Base-by-base conservation (phyloP, 345 rosid species). In the Conringia planisiliqua region DNA sequence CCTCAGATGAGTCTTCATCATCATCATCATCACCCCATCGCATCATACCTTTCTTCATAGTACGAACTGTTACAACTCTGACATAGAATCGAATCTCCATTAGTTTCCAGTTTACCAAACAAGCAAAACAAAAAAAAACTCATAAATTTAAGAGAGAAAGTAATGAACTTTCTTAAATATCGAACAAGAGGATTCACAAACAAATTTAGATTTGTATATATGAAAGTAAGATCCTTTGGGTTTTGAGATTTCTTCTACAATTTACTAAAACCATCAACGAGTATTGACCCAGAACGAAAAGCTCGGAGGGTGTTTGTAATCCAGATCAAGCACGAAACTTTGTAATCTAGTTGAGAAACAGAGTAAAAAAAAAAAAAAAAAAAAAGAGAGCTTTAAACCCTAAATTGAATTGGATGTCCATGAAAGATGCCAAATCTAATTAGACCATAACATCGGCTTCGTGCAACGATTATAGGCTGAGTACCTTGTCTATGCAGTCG, bases 21-120 rank as follows among this genome's bases (percentile, higher is more conserved):
- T 68, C 68, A 59, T 51, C 57, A 50, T 68, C 74, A 70, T 64
- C 62, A 72, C 62, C 76, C 76, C 80, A 71, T 48, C 55, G 66
- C 80, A 77, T 63, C 72, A 14, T 27, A 63, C 80, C 24, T 70
- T 77, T 71, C 76, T 63, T 71, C 76, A 63, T 77, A 22, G 5
- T 54, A 50, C 42, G 3, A 32, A 36, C 42, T 40, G 72, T 16
- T 55, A 18, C 7, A 44, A 0, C 65, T 55, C 65, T 70, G 65
- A 42, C 17, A 69, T 4, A 46, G 6, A 77, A 70, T 18, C 7
- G 9, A 68, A 63, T 54, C 30, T 35, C 36, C 0, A 32, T 61
- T 20, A 62, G 59, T 62, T 22, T 22, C 33, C 58, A 54, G 42
- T 57, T 24, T 7, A 54, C 7, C 20, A 10, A 43, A 32, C 57